Conservation (phyloP, 257 asterid genomes). For the Solanum pimpinellifolium region DNA sequence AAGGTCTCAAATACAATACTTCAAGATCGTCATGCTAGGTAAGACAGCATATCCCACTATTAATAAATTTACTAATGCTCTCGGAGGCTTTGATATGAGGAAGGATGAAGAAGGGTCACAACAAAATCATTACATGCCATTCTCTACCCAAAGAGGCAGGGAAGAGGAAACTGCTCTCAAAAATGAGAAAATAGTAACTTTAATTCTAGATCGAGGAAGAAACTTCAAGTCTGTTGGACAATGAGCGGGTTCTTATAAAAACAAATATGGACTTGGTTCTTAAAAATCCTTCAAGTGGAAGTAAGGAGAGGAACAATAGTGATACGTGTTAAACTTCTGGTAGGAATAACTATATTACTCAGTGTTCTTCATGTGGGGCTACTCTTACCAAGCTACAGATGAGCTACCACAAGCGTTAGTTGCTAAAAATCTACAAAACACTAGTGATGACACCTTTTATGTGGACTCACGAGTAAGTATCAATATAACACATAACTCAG, state of each 20-base stretch:
- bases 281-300: neutral
- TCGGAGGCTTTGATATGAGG: neutral
- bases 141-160: neutral
- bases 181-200: neutral
- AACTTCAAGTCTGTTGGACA: neutral
- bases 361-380: neutral
- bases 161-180: neutral
- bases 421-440: neutral
- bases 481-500: neutral
- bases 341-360: neutral
- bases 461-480: neutral
- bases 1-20: too few relatives aligned
- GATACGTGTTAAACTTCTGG: neutral
- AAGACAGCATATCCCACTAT: too few relatives aligned
- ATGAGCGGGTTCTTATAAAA: neutral
- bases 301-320: neutral
- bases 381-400: too few relatives aligned
- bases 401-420: neutral
- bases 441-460: neutral
- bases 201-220: neutral
- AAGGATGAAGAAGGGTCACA: neutral
- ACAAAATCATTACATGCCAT: neutral
- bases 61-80: too few relatives aligned
- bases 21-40: too few relatives aligned
- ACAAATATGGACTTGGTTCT: neutral